These are phyloP conservation scores for Phytopythium oedochilum DNA, from an alignment of 352 stramenopile genomes.

Conservation along the genomic window DNA sequence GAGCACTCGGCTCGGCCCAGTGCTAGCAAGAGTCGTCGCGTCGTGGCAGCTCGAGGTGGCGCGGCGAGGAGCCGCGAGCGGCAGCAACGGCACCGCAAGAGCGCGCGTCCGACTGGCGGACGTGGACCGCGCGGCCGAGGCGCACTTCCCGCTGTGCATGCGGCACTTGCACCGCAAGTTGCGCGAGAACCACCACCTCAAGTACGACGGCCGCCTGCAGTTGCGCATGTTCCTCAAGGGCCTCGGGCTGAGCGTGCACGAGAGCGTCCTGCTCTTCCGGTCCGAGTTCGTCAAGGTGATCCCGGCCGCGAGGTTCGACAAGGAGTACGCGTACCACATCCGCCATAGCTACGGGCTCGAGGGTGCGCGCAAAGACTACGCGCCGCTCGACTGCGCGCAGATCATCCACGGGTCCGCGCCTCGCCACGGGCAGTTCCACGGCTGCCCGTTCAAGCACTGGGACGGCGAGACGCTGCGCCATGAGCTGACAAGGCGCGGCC, in stretches of 20 bases:
- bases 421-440: slow-evolving; percentile 68
- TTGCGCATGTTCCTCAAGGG: slow-evolving; percentile 86
- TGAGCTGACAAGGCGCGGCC: slow-evolving; percentile 31
- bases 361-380: slow-evolving; percentile 69
- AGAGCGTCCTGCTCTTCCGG: slow-evolving; percentile 75
- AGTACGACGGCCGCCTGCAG: slow-evolving; percentile 83
- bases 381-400: slow-evolving; percentile 45
- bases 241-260: slow-evolving; percentile 68
- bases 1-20: background rate
- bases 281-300: slow-evolving; percentile 64
- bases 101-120: slow-evolving; percentile 52
- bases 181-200: slow-evolving; percentile 74
- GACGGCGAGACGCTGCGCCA: slow-evolving; percentile 27
- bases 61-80: slow-evolving; percentile 31
- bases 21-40: slow-evolving; percentile 1
- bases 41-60: slow-evolving; percentile 14
- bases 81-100: slow-evolving; percentile 11
- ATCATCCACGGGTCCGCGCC: slow-evolving; percentile 46
- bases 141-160: slow-evolving; percentile 83
- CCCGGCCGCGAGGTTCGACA: slow-evolving; percentile 61
- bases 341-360: slow-evolving; percentile 84
- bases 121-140: slow-evolving; percentile 60
- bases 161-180: slow-evolving; percentile 65
- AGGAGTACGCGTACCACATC: slow-evolving; percentile 85
- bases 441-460: slow-evolving; percentile 83